phyloP scores from a whole-genome alignment of 352 stramenopile species.

The Phytophthora pseudosyringae region DNA sequence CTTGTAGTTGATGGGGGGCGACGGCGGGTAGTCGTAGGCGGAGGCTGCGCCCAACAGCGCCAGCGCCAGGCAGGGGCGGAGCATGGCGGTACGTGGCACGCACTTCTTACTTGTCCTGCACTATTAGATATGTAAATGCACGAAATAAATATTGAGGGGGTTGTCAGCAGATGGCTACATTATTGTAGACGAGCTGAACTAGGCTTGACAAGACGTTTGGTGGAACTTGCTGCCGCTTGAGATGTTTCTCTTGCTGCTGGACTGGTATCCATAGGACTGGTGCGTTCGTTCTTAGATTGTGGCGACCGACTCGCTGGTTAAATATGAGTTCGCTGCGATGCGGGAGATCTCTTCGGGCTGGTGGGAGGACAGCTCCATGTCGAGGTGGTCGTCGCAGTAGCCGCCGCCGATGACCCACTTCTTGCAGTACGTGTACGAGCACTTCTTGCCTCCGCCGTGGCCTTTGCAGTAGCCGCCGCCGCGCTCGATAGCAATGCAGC shows the following conservation, averaged over 20 bases:
- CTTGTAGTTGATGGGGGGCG: slow-evolving; percentile 50
- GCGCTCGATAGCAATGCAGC: slow-evolving; percentile 72
- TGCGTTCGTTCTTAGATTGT: slow-evolving; percentile 47
- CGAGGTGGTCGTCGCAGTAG: slow-evolving; percentile 72
- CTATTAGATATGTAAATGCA: slow-evolving; percentile 3
- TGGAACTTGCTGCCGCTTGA: not conserved
- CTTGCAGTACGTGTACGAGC: slow-evolving; percentile 68
- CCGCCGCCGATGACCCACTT: slow-evolving; percentile 83
- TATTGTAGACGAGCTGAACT: not conserved
- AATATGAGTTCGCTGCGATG: slow-evolving; percentile 68
- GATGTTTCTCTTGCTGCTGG: not conserved
- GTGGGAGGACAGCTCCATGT: slow-evolving; percentile 65
- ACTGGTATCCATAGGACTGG: not conserved
- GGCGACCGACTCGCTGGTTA: slow-evolving; percentile 69
- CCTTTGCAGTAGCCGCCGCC: slow-evolving; percentile 87
- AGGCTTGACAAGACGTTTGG: not conserved
- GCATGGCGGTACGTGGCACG: slow-evolving; percentile 29
- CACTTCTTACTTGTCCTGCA: not conserved
- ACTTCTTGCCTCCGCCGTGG: slow-evolving; percentile 87
- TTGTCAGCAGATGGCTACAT: slow-evolving; percentile 15
- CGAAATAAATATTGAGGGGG: slow-evolving; percentile 10
- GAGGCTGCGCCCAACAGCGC: slow-evolving; percentile 6
- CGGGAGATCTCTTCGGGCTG: slow-evolving; percentile 62
- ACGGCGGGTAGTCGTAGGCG: slow-evolving; percentile 8
- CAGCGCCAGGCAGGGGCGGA: slow-evolving; percentile 16